Conservation (phyloP, 441 rosid species). For the Pelargonium citronellum region DNA sequence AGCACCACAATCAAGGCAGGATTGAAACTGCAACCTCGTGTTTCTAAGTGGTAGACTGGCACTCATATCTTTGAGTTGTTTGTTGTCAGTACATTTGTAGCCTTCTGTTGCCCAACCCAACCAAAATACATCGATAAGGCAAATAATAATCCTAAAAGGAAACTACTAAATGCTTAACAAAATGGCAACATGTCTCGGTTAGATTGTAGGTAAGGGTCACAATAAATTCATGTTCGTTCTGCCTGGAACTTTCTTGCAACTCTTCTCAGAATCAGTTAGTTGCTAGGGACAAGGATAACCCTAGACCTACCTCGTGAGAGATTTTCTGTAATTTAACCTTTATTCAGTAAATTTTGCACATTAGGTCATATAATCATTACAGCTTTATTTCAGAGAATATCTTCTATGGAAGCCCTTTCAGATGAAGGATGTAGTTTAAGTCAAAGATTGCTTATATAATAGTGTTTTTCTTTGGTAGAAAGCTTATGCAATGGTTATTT, state of each 20-base stretch:
- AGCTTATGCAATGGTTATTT: constrained; percentile 21
- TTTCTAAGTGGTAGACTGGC: not conserved
- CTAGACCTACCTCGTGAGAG: constrained; percentile 4
- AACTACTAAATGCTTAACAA: not conserved
- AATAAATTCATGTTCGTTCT: too few species aligned
- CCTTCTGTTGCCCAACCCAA: constrained; percentile 10
- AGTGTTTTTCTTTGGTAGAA: not conserved
- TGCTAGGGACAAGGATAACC: constrained; percentile 11
- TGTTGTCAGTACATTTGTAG: not conserved
- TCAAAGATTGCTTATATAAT: not conserved
- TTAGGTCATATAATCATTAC: not conserved
- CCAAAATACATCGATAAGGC: not conserved
- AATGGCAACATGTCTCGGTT: not conserved
- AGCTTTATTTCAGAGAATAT: not conserved
- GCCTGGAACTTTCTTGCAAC: not conserved
- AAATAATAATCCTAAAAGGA: not conserved
- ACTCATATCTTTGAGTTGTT: not conserved
- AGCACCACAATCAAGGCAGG: too few species aligned
- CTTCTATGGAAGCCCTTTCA: too few species aligned
- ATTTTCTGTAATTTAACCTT: not conserved
- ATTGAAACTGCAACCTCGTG: not conserved
- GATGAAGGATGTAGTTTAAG: too few species aligned
- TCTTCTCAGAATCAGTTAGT: constrained; percentile 1
- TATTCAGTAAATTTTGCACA: not conserved
- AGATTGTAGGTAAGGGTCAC: not conserved